Evolutionary conservation across 176 grass and related monocot genomes (phyloP), one percentile per base, ranked within the genome.

Genomic region (Carex myosuroides): DNA sequence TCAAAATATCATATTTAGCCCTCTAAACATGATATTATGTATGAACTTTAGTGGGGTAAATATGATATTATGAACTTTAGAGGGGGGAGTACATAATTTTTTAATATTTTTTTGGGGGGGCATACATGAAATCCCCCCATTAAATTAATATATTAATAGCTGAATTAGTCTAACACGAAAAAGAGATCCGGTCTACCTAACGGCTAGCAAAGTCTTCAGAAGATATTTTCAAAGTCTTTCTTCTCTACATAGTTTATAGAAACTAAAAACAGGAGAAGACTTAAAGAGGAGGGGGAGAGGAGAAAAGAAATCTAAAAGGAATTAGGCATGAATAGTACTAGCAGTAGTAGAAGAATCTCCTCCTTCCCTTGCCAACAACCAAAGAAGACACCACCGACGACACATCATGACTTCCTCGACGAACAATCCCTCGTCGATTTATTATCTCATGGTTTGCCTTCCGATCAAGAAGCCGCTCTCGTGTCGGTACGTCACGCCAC

Each of bases 401-500:
- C 8, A 9, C 56, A 35, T 10, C n/a, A 3, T 13, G 70, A 74
- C 17, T 81, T 48, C 41, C 60, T 50, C 30, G 59, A 66, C 2
- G 60, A 66, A 50, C 14, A 26, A 82, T 50, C 11, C 2, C 37
- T 81, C 1, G 13, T 46, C 0, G 18, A 62, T 64, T 64, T 64
- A 73, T 85, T 98, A 66, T 41, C 84, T 86, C 73, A 89, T 3
- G 63, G 91, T 17, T 90, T 92, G 29, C 85, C 81, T 2, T 87
- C 35, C 0, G 87, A 84, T 8, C 92, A 91, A 13, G 68, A 85
- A 4, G 60, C 86, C 1, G 88, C 76, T 29, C 14, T 93, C 18
- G 79, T 64, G 8, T 13, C 37, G 2, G 85, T 98, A 20, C 90
- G 91, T 3, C 90, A 91, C 32, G 91, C 95, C 17, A 98, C 92